Base-by-base conservation (phyloP, 352 stramenopile species). In the Phytophthora crassamura region DNA sequence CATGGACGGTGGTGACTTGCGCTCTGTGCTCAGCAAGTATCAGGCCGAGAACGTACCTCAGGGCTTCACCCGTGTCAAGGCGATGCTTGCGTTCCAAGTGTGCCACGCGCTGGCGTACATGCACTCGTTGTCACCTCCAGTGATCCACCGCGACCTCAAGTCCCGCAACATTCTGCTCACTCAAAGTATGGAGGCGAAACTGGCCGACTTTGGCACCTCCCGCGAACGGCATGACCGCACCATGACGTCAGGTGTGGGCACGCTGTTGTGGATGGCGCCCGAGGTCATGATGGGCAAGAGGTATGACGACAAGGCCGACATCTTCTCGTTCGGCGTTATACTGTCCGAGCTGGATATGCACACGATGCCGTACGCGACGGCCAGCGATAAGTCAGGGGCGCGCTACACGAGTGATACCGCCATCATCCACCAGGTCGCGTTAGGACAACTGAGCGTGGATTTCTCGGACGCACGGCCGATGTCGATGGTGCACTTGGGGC, bases 271-370 rank as follows among this genome's bases (percentile, higher is more conserved):
- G 28, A 32, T 32, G 28, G 28, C 28, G 5, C 28, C 28, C 5
- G 28, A 32, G 28, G 28, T 32, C 5, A 67, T 93, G 34, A 58
- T 67, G 1, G 78, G 78, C 8, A 73, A 81, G 14, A 41, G 50
- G 38, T 86, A 87, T 59, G 64, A 66, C 7, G 68, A 82, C 48
- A 82, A 82, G 40, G 71, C 75, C 3, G 78, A 87, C 50, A 75
- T 87, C 34, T 87, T 78, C 55, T 87, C 78, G 38, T 85, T 75
- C 43, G 78, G 78, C 20, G 72, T 87, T 25, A 70, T 87, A 11
- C 56, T 87, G 16, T 74, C 74, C 7, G 78, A 87, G 58, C 55
- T 87, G 6, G 76, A 87, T 33, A 80, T 68, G 45, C 80, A 74
- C 40, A 40, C 74, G 30, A 52, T 60, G 8, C 68, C 68, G 35